Conservation (phyloP, 768 basidiomycete genomes). For the Trametes cinnabarina region DNA sequence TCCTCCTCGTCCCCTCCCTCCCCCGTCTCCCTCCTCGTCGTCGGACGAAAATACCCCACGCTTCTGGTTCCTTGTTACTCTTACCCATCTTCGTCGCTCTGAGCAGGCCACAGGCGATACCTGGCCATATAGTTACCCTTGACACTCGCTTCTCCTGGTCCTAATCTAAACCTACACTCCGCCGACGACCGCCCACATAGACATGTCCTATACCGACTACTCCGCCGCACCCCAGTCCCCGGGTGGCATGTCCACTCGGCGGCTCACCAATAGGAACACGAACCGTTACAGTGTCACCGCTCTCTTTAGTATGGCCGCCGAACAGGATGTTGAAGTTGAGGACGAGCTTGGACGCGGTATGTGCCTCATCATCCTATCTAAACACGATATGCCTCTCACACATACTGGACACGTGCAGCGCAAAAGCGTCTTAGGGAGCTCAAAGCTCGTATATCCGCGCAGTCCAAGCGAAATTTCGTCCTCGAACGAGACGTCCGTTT, state of each 20-base stretch:
- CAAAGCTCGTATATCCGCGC: conserved; percentile 94
- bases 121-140: conserved; percentile 10
- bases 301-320: conserved; percentile 95
- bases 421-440: conserved; percentile 96
- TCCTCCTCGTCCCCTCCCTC: not conserved
- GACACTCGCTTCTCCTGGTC: conserved; percentile 16
- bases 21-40: conserved; percentile 2
- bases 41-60: not conserved
- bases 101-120: conserved; percentile 23
- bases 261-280: conserved; percentile 88
- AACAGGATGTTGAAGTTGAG: conserved; percentile 97
- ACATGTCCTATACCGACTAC: conserved; percentile 31
- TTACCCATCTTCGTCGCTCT: conserved; percentile 13
- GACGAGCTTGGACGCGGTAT: conserved; percentile 92
- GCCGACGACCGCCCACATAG: conserved; percentile 8
- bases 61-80: not conserved
- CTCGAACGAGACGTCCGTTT: conserved; percentile 98
- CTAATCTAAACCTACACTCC: conserved; percentile 8
- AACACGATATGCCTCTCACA: not conserved
- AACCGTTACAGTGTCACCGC: conserved; percentile 96
- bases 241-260: conserved; percentile 62
- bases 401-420: conserved; percentile 48
- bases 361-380: conserved; percentile 27
- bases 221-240: conserved; percentile 45
- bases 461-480: conserved; percentile 99